Percentiles rank a stretch among this genome's conserved stretches.
phyloP scores from a whole-genome alignment of 2,329 filamentous ascomycete species.

The Pseudogymnoascus sp. region DNA sequence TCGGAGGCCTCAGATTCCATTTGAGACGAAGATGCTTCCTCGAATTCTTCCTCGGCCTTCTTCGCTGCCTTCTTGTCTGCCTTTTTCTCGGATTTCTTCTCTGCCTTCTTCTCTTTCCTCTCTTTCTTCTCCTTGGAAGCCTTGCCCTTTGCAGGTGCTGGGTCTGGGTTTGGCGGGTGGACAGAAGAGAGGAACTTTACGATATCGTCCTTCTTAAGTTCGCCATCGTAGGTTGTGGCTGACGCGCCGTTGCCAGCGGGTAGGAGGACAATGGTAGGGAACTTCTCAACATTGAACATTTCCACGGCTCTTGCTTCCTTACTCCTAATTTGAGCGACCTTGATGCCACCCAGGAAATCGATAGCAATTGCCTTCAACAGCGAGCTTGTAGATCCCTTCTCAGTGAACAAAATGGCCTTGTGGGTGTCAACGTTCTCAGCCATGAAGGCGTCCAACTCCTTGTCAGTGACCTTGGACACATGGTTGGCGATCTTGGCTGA shows the following conservation, averaged over 20 bases:
- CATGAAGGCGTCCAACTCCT: slow-evolving; percentile 69
- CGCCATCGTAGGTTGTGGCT: slow-evolving; percentile 66
- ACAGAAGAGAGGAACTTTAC: slow-evolving; percentile 74
- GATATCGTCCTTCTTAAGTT: slow-evolving; percentile 77
- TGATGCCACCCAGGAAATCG: slow-evolving; percentile 75
- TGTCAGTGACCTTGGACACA: slow-evolving; percentile 72
- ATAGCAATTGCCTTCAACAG: slow-evolving; percentile 78
- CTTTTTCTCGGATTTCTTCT: slow-evolving; percentile 23
- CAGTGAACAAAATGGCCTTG: slow-evolving; percentile 86
- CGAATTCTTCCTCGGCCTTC: slow-evolving; percentile 39
- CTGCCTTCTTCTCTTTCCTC: slow-evolving; percentile 35
- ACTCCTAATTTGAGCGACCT: slow-evolving; percentile 68
- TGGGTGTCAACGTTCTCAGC: slow-evolving; percentile 55
- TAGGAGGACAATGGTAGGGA: slow-evolving; percentile 73
- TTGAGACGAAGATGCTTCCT: slow-evolving; percentile 42
- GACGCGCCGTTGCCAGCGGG: slow-evolving; percentile 59
- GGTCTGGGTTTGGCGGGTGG: slow-evolving; percentile 70
- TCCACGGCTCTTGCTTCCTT: slow-evolving; percentile 67
- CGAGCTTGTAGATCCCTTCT: slow-evolving; percentile 82
- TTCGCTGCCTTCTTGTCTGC: slow-evolving; percentile 28
- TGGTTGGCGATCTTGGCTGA: slow-evolving; percentile 85
- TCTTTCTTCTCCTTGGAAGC: slow-evolving; percentile 39
- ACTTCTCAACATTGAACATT: slow-evolving; percentile 66
- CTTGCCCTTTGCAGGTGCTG: slow-evolving; percentile 41
- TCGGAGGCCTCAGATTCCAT: slow-evolving; percentile 39